Evolutionary conservation across 768 basidiomycete species (phyloP).

Genomic region (Naganishia vaughanmartiniae): DNA sequence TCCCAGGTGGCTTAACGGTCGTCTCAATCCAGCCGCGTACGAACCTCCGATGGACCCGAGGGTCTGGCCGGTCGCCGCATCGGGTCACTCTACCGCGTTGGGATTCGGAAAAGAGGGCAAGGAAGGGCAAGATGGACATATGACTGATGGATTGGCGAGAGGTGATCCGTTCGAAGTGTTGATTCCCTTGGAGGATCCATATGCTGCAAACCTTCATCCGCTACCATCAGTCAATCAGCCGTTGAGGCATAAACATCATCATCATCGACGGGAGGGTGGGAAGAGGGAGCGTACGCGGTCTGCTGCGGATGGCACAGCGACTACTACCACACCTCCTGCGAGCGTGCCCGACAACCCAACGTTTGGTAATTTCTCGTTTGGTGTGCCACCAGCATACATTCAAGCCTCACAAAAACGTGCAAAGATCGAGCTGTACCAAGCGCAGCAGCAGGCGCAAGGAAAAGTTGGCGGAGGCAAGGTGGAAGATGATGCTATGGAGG

Average conservation of each 20-base stretch:
- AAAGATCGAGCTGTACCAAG: constrained; percentile 11
- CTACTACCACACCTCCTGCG: too few relatives aligned
- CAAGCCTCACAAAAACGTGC: not conserved
- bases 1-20: not conserved
- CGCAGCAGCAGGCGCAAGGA: constrained; percentile 1
- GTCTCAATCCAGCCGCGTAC: constrained; percentile 12
- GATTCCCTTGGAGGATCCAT: constrained; percentile 22
- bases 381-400: constrained; percentile 13
- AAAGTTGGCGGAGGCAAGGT: not conserved
- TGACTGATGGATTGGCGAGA: too few relatives aligned
- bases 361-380: constrained; percentile 13
- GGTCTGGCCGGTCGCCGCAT: constrained; percentile 13
- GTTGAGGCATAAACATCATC: constrained; percentile 14
- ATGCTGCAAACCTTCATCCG: constrained; percentile 26
- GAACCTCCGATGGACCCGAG: constrained; percentile 18
- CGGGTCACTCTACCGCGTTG: constrained; percentile 1
- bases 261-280: constrained; percentile 14
- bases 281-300: constrained; percentile 21
- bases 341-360: not conserved
- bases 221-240: constrained; percentile 18
- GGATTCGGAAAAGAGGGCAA: constrained; percentile 3
- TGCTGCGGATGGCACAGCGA: not conserved
- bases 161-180: constrained; percentile 5
- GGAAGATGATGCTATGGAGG: not conserved
- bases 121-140: not conserved